Conservation (phyloP, 805 yeast species). For the Ogataea zsoltii region DNA sequence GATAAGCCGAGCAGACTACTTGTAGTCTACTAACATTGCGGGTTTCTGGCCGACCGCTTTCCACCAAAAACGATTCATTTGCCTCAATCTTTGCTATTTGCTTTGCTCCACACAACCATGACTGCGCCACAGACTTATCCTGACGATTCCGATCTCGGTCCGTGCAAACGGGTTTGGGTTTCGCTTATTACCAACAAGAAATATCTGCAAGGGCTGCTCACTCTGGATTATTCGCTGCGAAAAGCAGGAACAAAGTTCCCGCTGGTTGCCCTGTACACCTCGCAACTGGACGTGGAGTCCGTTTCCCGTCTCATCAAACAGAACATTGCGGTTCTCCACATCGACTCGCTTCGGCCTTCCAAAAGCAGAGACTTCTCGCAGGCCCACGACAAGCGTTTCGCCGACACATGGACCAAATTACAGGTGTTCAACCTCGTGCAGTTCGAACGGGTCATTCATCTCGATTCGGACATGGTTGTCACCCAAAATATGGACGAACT, state of each 20-base stretch:
- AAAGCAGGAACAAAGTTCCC: slow-evolving; percentile 47
- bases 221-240: slow-evolving; percentile 49
- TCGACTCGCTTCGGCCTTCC: slow-evolving; percentile 46
- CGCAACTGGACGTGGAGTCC: slow-evolving; percentile 41
- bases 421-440: slow-evolving; percentile 53
- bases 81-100: background rate
- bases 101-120: too few relatives aligned
- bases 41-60: too few relatives aligned
- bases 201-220: slow-evolving; percentile 52
- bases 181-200: slow-evolving; percentile 54
- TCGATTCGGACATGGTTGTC: slow-evolving; percentile 63
- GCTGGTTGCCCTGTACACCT: slow-evolving; percentile 54
- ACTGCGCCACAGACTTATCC: slow-evolving; percentile 17
- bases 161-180: slow-evolving; percentile 47
- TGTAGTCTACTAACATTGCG: too few relatives aligned
- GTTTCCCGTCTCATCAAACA: slow-evolving; percentile 40
- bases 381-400: slow-evolving; percentile 54
- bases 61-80: background rate
- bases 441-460: slow-evolving; percentile 53
- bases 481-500: slow-evolving; percentile 59
- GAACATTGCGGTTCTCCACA: slow-evolving; percentile 42
- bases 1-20: background rate
- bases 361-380: slow-evolving; percentile 44
- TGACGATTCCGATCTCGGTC: slow-evolving; percentile 19
- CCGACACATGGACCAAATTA: slow-evolving; percentile 63